A percentile compares a stretch with the other conserved stretches of the same genome.
phyloP scores from a whole-genome alignment of 345 rosid genomes.

The Salix exigua region DNA sequence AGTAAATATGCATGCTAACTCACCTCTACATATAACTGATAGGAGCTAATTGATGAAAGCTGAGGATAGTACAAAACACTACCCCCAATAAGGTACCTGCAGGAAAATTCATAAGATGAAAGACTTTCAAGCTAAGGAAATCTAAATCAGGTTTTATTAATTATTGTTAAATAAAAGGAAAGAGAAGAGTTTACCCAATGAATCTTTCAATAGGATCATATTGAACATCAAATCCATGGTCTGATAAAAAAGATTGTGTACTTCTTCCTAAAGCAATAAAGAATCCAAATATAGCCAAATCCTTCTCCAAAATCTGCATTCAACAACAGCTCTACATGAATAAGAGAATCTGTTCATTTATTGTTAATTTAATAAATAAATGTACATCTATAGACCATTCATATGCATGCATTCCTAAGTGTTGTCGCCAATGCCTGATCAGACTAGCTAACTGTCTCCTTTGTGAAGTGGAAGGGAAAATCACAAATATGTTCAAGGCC shows the following conservation, averaged over 20 bases:
- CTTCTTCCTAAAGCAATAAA: slow-evolving; percentile 93
- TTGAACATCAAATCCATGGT: slow-evolving; percentile 66
- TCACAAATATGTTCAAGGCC: neutral
- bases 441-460: neutral
- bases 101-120: slow-evolving; percentile 14
- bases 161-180: slow-evolving; percentile 5
- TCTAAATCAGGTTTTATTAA: slow-evolving; percentile 7
- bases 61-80: slow-evolving; percentile 91
- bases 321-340: slow-evolving; percentile 4
- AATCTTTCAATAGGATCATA: slow-evolving; percentile 65
- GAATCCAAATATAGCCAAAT: slow-evolving; percentile 96
- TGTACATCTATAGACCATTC: neutral
- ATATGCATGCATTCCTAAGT: slow-evolving; percentile 3
- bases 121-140: slow-evolving; percentile 10
- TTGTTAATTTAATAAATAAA: neutral
- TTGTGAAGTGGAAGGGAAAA: neutral
- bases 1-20: slow-evolving; percentile 15
- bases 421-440: neutral
- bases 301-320: slow-evolving; percentile 86
- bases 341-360: neutral
- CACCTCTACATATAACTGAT: slow-evolving; percentile 96
- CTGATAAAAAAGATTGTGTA: slow-evolving; percentile 59
- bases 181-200: slow-evolving; percentile 55
- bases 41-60: slow-evolving; percentile 89
- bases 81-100: slow-evolving; percentile 87